Base-by-base conservation (phyloP, 2,329 filamentous ascomycete genomes). In the Iodosphaeria phyllophila region DNA sequence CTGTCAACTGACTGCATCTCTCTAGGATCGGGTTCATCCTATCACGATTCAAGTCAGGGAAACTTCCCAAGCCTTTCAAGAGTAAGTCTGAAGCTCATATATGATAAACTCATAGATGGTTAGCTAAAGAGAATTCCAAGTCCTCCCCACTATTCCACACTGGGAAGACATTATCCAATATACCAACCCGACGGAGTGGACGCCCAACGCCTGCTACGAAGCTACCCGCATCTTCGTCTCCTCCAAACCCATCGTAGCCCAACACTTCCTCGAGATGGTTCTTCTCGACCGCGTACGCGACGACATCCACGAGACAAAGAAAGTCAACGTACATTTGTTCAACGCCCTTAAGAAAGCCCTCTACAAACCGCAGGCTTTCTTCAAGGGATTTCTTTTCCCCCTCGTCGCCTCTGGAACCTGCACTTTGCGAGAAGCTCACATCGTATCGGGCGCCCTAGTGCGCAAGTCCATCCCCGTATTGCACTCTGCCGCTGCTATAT, bases 331-430 rank as follows among this genome's bases (percentile, higher is more conserved):
- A 0, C 89, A 98, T 47, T 60, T 95, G 6, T 98, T 93, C 64
- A 86, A 91, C 40, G 69, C 82, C 0, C 58, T 98, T 29, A 93
- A 93, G 54, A 92, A 92, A 47, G 71, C 70, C 6, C 62, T 93
- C 9, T 93, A 92, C 58, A 92, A 92, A 24, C 12, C 16, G 48
- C 89, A 89, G 5, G 75, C 80, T 0, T 98, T 92, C 52, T 98
- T 98, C 65, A 92, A 93, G 49, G 89, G 84, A 4, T 71, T 98
- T 37, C 60, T 98, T 10, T 95, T 95, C 44, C 89, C 89, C 1
- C 64, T 98, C 11, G 73, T 92, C 7, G 68, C 67, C 6, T 77
- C 73, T 25, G 79, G 82, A 15, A 82, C 74, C n/a, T 93, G 84
- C 54, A 92, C 84, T 0, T 54, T 95, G 25, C 71, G 84, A 25